Evolutionary conservation across 768 basidiomycete species (phyloP), one percentile per base, ranked within the genome.

Genomic region (Leccinum uliginosum): DNA sequence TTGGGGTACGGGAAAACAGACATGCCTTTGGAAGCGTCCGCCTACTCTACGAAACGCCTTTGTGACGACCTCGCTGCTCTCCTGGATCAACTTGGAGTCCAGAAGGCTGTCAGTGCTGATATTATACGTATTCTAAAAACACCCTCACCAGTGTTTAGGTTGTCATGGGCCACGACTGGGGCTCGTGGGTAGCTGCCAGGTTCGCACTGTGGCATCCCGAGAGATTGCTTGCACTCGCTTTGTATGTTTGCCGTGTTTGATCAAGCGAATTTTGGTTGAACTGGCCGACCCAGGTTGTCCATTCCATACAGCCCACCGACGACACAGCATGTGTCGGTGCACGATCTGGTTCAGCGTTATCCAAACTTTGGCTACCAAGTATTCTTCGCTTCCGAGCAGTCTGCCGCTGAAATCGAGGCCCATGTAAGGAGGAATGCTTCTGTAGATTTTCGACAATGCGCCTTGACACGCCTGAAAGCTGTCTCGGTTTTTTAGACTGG

Each of bases 111-210:
- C 62, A 59, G 84, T 76, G 2, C 27, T 5, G 7, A 23, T 29
- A 15, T 2, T 10, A 12, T 17, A 35, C 49, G 0, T 12, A n/a
- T 11, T 27, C 17, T 19, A 40, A 40, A 2, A 21, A 35, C 32
- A 26, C 53, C 29, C 55, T 59, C 34, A 62, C 34, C 10, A 8
- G n/a, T 29, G 14, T 12, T 0, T 55, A 78, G 86, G 76, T 89
- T 11, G 71, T 91, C 55, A 76, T 91, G 56, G 91, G 88, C 0
- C 91, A 92, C 62, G 91, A 93, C 63, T 92, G 90, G 90, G 91
- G 91, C 6, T 74, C 86, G 3, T 81, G 75, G 58, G 80, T 75
- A 12, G 87, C 78, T 2, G 79, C 78, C 44, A 76, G 89, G 21
- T 85, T 93, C 62, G 84, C 86, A 11, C 74, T 89, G 23, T 91